Conservation (phyloP, 2,329 filamentous ascomycete species). For the Lizonia empirigonia region DNA sequence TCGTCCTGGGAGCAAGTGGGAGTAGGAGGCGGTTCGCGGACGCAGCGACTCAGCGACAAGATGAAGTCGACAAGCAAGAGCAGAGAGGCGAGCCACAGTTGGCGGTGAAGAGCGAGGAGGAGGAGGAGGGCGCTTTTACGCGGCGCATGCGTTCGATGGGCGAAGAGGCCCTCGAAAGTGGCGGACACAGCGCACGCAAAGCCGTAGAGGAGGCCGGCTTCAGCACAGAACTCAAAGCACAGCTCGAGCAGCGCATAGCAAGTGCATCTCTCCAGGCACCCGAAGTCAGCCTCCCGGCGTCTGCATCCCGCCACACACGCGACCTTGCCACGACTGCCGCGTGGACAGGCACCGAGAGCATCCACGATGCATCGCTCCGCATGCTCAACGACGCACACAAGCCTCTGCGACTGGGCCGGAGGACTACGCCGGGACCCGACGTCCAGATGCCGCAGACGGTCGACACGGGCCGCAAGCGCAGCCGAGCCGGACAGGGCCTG, state of each 20-base stretch:
- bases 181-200: constrained; percentile 60
- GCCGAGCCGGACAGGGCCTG: constrained; percentile 42
- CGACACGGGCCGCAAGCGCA: constrained; percentile 47
- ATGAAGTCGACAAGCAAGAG: constrained; percentile 5
- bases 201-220: constrained; percentile 67
- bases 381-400: constrained; percentile 73
- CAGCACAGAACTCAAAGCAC: constrained; percentile 63
- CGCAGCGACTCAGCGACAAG: constrained; percentile 22
- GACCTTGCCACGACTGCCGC: constrained; percentile 69
- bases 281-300: constrained; percentile 59
- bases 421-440: constrained; percentile 24
- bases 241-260: constrained; percentile 64
- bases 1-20: constrained; percentile 10
- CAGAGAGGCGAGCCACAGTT: not conserved
- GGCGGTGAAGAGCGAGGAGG: constrained; percentile 19
- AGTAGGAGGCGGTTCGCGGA: constrained; percentile 32
- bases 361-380: constrained; percentile 77
- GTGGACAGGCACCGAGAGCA: constrained; percentile 79
- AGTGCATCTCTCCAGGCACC: constrained; percentile 62
- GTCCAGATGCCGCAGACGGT: constrained; percentile 36
- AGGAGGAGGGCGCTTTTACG: constrained; percentile 61
- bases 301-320: constrained; percentile 71
- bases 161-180: constrained; percentile 62
- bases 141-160: constrained; percentile 64
- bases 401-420: constrained; percentile 46